Evolutionary conservation across 345 rosid genomes (phyloP).

Genomic region (Brassica rapa): DNA sequence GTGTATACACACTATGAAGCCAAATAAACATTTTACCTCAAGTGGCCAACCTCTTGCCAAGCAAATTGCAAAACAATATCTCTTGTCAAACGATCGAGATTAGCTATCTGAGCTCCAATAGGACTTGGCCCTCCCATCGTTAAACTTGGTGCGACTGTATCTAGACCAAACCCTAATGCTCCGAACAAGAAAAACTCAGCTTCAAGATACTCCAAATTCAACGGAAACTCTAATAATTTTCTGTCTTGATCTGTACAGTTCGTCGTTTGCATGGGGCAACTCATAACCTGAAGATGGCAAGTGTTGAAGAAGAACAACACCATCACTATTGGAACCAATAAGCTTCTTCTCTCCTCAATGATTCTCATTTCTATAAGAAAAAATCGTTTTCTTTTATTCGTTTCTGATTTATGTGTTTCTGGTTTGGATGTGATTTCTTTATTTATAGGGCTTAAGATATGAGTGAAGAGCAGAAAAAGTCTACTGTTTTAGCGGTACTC

Average conservation of each 20-base stretch:
- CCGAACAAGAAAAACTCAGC: conserved; percentile 89
- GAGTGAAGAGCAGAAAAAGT: conserved; percentile 14
- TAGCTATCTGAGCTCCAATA: conserved; percentile 60
- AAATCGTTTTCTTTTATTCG: neutral
- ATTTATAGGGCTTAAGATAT: conserved; percentile 30
- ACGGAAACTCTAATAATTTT: conserved; percentile 68
- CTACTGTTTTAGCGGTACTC: conserved; percentile 25
- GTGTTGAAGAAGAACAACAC: conserved; percentile 30
- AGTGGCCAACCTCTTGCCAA: conserved; percentile 88
- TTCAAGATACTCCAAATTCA: conserved; percentile 85
- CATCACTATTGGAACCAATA: conserved; percentile 10
- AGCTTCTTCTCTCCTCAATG: conserved; percentile 16
- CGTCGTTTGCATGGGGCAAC: neutral
- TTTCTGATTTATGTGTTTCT: conserved; percentile 18
- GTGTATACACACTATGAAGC: neutral
- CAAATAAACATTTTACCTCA: conserved; percentile 51
- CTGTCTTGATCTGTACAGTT: conserved; percentile 33
- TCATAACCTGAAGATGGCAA: conserved; percentile 32
- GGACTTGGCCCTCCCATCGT: conserved; percentile 78
- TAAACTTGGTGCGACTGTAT: conserved; percentile 59
- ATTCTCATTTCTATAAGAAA: neutral
- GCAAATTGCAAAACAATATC: conserved; percentile 78
- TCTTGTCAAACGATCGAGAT: conserved; percentile 53
- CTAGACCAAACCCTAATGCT: conserved; percentile 76
- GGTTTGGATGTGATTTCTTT: conserved; percentile 5